A percentile compares a stretch with the other conserved stretches of the same genome.
These are phyloP conservation scores for Sugiyamaella paludigena DNA, from an alignment of 1,139 yeast genomes.

Conservation along the genomic window DNA sequence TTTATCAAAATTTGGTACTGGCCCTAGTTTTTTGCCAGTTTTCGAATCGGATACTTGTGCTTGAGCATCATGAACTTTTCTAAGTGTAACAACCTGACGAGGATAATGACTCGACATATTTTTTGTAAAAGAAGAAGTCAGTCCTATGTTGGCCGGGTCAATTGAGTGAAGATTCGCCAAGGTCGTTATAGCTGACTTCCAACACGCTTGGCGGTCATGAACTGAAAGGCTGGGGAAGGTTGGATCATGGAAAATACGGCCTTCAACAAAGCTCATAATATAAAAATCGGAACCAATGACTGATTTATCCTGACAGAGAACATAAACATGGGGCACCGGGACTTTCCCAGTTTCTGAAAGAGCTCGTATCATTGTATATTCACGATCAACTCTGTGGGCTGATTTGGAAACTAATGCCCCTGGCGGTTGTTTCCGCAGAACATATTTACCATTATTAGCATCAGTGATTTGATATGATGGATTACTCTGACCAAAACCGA, in stretches of 20 bases:
- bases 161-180: constrained; percentile 53
- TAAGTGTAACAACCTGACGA: constrained; percentile 54
- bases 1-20: constrained; percentile 50
- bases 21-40: constrained; percentile 44
- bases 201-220: constrained; percentile 35
- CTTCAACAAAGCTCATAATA: constrained; percentile 58
- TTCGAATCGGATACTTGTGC: constrained; percentile 33
- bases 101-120: constrained; percentile 49
- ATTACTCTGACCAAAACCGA: constrained; percentile 65
- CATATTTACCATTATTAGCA: constrained; percentile 44
- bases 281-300: constrained; percentile 74
- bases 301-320: constrained; percentile 57
- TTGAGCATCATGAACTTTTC: constrained; percentile 51
- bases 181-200: constrained; percentile 54
- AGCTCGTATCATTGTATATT: constrained; percentile 54
- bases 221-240: constrained; percentile 43
- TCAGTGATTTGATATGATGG: constrained; percentile 59
- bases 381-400: constrained; percentile 68
- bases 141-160: constrained; percentile 46
- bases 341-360: constrained; percentile 37
- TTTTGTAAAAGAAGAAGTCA: constrained; percentile 45
- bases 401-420: constrained; percentile 55
- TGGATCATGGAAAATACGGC: constrained; percentile 59
- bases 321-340: constrained; percentile 65
- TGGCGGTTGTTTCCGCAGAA: constrained; percentile 61